Evolutionary conservation across 176 grass and related monocot genomes (phyloP), one percentile per base, ranked within the genome.

Genomic region (Areca catechu): DNA sequence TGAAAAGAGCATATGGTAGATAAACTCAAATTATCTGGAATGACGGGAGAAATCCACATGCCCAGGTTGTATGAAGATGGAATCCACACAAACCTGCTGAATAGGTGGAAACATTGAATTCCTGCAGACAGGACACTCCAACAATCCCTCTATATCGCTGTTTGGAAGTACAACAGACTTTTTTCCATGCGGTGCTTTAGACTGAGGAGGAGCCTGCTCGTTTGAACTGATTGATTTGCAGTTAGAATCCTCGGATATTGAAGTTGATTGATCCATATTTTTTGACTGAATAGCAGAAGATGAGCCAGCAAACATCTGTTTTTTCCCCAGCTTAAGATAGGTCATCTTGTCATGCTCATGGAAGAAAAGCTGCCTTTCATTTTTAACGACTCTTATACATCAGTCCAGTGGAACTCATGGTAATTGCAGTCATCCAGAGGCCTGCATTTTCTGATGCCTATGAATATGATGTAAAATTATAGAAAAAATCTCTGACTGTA

Each of bases 71-170:
- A 56, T 25, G 24, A 16, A 49, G 21, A 1, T 29, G 19, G 15
- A 17, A 29, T 49, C 47, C n/a, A 24, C 5, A 43, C 69, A 23
- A 21, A 72, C 69, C 69, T 72, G 69, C 24, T 72, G 69, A 22
- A 72, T 72, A 54, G 69, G 69, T 72, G 69, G 69, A 72, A 72
- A 62, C 69, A 72, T 72, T 22, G 49, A 18, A 37, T 61, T 72
- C 17, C 49, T 72, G 69, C 69, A 72, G 7, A 72, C 50, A 30
- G 57, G 25, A 19, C 69, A 72, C 49, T 72, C 69, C 5, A 72
- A 20, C 22, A 72, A 18, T 62, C 50, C 56, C 52, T 72, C 69
- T 16, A 72, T 62, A 24, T 62, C 50, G 24, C 24, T 43, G 69
- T 62, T 62, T 47, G 25, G 49, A 54, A 62, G 49, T 23, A 53